Evolutionary conservation across 2,329 filamentous ascomycete species (phyloP), one percentile per base, ranked within the genome.

Genomic region (Phymatotrichopsis omnivora): DNA sequence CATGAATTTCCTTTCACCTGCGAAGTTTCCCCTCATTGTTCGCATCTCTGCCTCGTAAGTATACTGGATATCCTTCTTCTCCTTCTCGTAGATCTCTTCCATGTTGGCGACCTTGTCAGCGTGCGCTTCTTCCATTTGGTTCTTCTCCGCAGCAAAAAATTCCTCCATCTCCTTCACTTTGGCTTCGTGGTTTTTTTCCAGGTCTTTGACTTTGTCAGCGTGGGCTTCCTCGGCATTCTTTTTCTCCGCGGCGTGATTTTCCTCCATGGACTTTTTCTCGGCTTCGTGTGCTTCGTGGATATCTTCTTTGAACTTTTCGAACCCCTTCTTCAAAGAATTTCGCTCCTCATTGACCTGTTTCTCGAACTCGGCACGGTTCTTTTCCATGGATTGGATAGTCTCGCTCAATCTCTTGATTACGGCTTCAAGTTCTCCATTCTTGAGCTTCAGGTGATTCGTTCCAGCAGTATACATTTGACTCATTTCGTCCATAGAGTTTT

Each of bases 381-480:
- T 70, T 34, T 69, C 63, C 57, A 71, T 71, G 52, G 72, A 70
- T 53, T 74, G 68, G 25, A 73, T 61, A 36, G 66, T 66, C 11
- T 63, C 68, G 42, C 73, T 64, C 50, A 75, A 68, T 30, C 72
- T 61, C 24, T 68, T 65, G 7, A 55, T 48, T 28, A 54, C 51
- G 19, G 29, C 27, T 36, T 55, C 53, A 12, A 75, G 63, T 51
- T 70, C 67, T 40, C 63, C 69, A 49, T 68, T 64, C 28, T 60
- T 64, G 34, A 64, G 64, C 53, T 63, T 66, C 36, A 68, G 54
- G 30, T 59, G 63, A 7, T 61, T 60, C 40, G 63, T 65, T 53
- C 75, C 71, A 34, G 66, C 64, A 0, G 68, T 68, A 48, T 69
- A 68, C 47, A 72, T 68, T 41, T 66, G 67, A 35, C 68, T 67